Evolutionary conservation across 2,329 filamentous ascomycete genomes (phyloP).

Genomic region (Phaeophleospora eucalypticola): DNA sequence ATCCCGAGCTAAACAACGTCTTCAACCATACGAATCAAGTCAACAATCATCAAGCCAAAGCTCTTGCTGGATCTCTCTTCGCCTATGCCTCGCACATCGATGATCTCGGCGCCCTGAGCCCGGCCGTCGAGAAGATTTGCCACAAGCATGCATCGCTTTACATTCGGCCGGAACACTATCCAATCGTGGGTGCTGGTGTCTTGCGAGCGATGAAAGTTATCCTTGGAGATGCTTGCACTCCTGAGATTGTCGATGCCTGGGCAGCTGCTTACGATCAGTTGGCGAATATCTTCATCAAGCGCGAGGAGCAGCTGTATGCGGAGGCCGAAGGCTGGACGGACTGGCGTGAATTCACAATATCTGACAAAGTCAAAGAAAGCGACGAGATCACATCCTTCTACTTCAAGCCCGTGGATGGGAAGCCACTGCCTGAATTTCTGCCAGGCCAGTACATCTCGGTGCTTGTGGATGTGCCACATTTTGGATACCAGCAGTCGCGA

Average conservation of each 20-base stretch:
- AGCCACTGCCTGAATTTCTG: slow-evolving; percentile 58
- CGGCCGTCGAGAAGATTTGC: slow-evolving; percentile 64
- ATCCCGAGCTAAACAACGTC: slow-evolving; percentile 64
- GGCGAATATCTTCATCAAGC: slow-evolving; percentile 65
- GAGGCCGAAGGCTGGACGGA: slow-evolving; percentile 59
- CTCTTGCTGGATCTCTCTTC: slow-evolving; percentile 65
- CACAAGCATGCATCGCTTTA: slow-evolving; percentile 71
- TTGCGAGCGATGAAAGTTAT: slow-evolving; percentile 64
- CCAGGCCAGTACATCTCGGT: slow-evolving; percentile 72
- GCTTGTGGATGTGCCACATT: slow-evolving; percentile 53
- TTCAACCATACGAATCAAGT: slow-evolving; percentile 69
- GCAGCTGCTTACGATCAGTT: slow-evolving; percentile 68
- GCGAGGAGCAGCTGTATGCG: slow-evolving; percentile 61
- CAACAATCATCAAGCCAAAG: slow-evolving; percentile 64
- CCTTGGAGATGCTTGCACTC: slow-evolving; percentile 63
- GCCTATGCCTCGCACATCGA: slow-evolving; percentile 70
- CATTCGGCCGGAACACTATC: slow-evolving; percentile 65
- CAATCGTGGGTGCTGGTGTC: slow-evolving; percentile 65
- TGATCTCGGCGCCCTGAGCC: slow-evolving; percentile 57
- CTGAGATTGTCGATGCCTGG: slow-evolving; percentile 64
- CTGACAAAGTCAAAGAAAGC: slow-evolving; percentile 61
- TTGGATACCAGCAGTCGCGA: slow-evolving; percentile 61
- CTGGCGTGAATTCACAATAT: slow-evolving; percentile 65
- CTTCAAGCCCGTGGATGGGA: slow-evolving; percentile 59
- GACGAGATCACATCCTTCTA: slow-evolving; percentile 69